Evolutionary conservation across 352 stramenopile genomes (phyloP).

Genomic region (Globisporangium abappressorium): DNA sequence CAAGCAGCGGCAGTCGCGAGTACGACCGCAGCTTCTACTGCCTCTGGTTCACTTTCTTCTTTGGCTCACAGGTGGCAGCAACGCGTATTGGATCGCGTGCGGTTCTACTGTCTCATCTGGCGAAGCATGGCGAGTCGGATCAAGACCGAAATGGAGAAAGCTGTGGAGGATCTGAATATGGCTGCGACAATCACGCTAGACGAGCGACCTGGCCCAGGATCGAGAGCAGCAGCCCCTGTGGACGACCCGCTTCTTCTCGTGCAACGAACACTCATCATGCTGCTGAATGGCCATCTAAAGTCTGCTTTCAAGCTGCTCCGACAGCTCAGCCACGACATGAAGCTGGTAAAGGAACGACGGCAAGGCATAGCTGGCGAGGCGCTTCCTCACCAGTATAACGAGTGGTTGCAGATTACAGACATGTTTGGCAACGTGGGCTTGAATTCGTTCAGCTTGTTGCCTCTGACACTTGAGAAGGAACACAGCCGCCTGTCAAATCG

Average conservation of each 20-base stretch:
- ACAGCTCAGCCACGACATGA: constrained; percentile 24
- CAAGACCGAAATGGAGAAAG: constrained; percentile 48
- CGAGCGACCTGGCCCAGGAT: constrained; percentile 7
- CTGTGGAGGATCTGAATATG: constrained; percentile 52
- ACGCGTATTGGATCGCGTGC: constrained; percentile 32
- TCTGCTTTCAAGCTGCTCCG: constrained; percentile 46
- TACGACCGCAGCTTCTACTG: neutral
- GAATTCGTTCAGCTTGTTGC: constrained; percentile 44
- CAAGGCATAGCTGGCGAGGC: neutral
- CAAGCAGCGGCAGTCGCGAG: neutral
- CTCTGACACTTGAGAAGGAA: constrained; percentile 27
- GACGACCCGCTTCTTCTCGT: constrained; percentile 37
- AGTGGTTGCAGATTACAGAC: constrained; percentile 30
- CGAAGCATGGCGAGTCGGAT: constrained; percentile 38
- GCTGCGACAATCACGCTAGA: constrained; percentile 31
- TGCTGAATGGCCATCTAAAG: constrained; percentile 53
- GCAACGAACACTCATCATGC: constrained; percentile 47
- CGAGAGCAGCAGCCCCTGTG: neutral
- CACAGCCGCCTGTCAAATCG: constrained; percentile 12
- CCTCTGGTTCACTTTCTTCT: constrained; percentile 11
- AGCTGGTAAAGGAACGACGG: constrained; percentile 4
- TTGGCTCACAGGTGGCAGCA: constrained; percentile 33
- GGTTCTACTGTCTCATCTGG: constrained; percentile 57
- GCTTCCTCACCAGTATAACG: neutral
- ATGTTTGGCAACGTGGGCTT: constrained; percentile 48